phyloP scores from a whole-genome alignment of 805 yeast species.

The Metschnikowia hibisci region DNA sequence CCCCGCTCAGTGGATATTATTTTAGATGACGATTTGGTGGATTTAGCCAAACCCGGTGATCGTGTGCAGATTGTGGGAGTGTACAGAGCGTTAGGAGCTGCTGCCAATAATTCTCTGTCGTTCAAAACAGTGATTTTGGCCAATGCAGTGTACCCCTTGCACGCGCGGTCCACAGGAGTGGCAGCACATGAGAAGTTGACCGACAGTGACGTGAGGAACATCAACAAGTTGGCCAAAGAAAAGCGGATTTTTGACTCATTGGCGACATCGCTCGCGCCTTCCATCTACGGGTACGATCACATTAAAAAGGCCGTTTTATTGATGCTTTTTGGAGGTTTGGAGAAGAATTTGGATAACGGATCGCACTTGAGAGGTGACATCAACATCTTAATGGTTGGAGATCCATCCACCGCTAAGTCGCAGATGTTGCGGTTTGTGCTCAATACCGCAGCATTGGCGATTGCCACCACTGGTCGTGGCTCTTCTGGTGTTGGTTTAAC shows the following conservation, averaged over 20 bases:
- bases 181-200: conserved; percentile 65
- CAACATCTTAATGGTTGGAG: conserved; percentile 94
- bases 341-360: conserved; percentile 90
- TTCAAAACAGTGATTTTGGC: conserved; percentile 84
- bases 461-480: conserved; percentile 98
- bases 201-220: conserved; percentile 80
- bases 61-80: conserved; percentile 92
- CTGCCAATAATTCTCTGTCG: conserved; percentile 52
- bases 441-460: conserved; percentile 91
- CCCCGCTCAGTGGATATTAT: conserved; percentile 91
- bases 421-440: conserved; percentile 91
- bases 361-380: conserved; percentile 98
- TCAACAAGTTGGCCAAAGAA: conserved; percentile 71
- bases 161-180: conserved; percentile 83
- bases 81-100: conserved; percentile 85
- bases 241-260: conserved; percentile 71
- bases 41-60: conserved; percentile 91
- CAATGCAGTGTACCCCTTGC: conserved; percentile 83
- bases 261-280: conserved; percentile 88
- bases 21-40: conserved; percentile 94
- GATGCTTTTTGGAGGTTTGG: conserved; percentile 91
- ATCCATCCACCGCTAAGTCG: conserved; percentile 97
- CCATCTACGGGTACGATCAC: conserved; percentile 88
- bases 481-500: conserved; percentile 99
- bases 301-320: conserved; percentile 88